Evolutionary conservation across 2,329 filamentous ascomycete genomes (phyloP).

Genomic region (Cladorrhinum sp.): DNA sequence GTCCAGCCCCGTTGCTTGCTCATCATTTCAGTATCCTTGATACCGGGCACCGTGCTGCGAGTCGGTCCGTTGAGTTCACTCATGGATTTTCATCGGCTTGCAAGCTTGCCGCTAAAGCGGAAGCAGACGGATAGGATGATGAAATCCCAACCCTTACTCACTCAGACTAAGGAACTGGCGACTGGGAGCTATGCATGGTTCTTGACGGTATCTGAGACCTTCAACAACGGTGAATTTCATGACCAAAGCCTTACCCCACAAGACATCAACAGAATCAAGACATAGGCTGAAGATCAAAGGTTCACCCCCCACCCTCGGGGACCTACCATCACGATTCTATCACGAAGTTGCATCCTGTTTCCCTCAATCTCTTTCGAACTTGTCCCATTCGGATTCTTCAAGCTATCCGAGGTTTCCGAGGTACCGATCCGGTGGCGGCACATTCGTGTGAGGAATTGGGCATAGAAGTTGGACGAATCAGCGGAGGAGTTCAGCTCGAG

Average conservation of each 20-base stretch:
- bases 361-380: not conserved
- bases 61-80: not conserved
- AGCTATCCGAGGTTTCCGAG: not conserved
- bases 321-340: not conserved
- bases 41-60: not conserved
- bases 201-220: not conserved
- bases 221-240: not conserved
- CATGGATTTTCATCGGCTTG: not conserved
- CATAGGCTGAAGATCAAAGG: not conserved
- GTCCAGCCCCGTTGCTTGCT: not conserved
- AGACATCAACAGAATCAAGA: not conserved
- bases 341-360: not conserved
- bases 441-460: not conserved
- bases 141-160: not conserved
- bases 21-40: not conserved
- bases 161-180: not conserved
- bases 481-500: not conserved
- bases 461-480: no score
- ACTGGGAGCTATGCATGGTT: not conserved
- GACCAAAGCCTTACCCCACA: not conserved
- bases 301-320: not conserved
- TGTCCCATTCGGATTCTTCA: not conserved
- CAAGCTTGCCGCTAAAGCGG: not conserved
- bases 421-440: not conserved
- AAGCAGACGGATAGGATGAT: not conserved